Percentiles rank a stretch among this genome's conserved stretches.
These are phyloP conservation scores for Helotiales sp. DNA, from an alignment of 2,329 filamentous ascomycete genomes.

Conservation along the genomic window DNA sequence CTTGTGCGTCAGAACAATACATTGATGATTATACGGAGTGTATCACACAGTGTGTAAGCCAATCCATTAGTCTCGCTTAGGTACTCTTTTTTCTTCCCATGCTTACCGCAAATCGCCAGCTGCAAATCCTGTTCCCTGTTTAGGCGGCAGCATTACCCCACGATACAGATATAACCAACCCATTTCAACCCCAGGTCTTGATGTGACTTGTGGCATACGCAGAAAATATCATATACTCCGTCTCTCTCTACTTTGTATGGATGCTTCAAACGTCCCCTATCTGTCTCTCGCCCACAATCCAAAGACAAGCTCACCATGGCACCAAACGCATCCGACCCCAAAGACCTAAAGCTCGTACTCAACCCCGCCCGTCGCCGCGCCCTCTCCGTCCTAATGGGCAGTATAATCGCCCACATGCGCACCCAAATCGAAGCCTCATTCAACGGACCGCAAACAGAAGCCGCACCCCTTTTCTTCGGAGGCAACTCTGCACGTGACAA, in stretches of 20 bases:
- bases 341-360: conserved; percentile 51
- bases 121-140: neutral
- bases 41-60: neutral
- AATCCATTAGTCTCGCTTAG: neutral
- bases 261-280: too few relatives aligned
- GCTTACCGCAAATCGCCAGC: neutral
- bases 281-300: neutral
- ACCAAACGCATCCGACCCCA: conserved; percentile 34
- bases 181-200: neutral
- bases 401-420: conserved; percentile 61
- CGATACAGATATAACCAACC: neutral
- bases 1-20: neutral
- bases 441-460: conserved; percentile 14
- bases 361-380: conserved; percentile 57
- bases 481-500: conserved; percentile 11
- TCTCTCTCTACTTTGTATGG: too few relatives aligned
- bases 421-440: conserved; percentile 52
- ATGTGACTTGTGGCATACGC: neutral
- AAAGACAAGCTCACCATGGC: conserved; percentile 25
- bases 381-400: conserved; percentile 55
- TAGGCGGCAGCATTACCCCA: neutral
- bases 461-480: conserved; percentile 33
- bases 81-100: neutral
- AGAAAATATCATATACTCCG: too few relatives aligned
- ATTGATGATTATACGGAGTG: neutral